Evolutionary conservation across 2,329 filamentous ascomycete genomes (phyloP), one percentile per base, ranked within the genome.

Genomic region (Parastagonospora nodorum): DNA sequence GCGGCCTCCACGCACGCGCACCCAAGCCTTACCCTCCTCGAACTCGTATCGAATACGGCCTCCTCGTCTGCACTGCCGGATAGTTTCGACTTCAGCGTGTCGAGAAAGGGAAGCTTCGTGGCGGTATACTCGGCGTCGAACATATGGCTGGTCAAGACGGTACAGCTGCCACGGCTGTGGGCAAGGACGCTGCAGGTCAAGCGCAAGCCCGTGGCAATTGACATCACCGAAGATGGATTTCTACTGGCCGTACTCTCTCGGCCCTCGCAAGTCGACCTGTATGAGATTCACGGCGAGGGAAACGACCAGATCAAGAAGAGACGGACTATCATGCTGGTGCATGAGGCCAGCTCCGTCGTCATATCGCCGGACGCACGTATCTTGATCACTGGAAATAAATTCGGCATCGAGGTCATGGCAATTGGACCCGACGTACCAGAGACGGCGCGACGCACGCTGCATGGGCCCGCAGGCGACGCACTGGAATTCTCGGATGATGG

Each of bases 401-500:
- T 89, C 48, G 90, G 89, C n/a, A 92, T 96, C 55, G 92, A 96
- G 71, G 89, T 96, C 0, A 86, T 89, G 27, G 89, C 90, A 5
- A 77, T 96, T 33, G 84, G 84, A 41, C 79, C 86, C 2, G 83
- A 80, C 45, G 85, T 84, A 1, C 66, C 68, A 5, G 73, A 71
- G 38, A 64, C 72, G 4, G 58, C 66, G 28, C 56, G 69, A 42
- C 63, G 74, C 4, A 68, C 68, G 5, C 67, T 75, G 8, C 72
- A 69, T 8, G 72, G 72, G 1, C 67, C 69, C 4, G 64, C 68
- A 1, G 71, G 73, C 38, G 73, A 75, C 36, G 64, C 62, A 1
- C 55, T 75, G 27, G 66, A 73, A 37, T 75, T 75, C 38, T 74
- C 74, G 0, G 73, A 75, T 37, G 72, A 75, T 40, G 70, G 72